A percentile compares a stretch with the other conserved stretches of the same genome.
Conservation (phyloP, 768 basidiomycete species). For the Mrakia hoshinonis region DNA sequence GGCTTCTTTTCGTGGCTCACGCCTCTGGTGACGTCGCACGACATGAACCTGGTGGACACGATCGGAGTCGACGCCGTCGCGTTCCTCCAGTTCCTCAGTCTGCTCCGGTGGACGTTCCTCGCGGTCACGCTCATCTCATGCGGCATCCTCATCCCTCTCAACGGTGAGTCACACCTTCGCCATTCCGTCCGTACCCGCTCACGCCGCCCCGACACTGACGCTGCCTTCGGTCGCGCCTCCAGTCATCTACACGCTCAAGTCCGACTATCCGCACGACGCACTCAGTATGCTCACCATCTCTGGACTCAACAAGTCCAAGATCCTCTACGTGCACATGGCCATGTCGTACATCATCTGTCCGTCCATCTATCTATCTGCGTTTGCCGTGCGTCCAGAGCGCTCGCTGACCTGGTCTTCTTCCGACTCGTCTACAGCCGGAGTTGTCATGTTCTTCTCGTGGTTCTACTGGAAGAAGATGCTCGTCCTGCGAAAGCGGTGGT, state of each 20-base stretch:
- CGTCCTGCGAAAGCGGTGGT: slow-evolving; percentile 71
- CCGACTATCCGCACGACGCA: slow-evolving; percentile 42
- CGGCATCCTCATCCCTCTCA: slow-evolving; percentile 72
- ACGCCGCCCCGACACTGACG: neutral
- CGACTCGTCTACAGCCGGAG: slow-evolving; percentile 38
- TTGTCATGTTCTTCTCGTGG: slow-evolving; percentile 65
- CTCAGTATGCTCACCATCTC: slow-evolving; percentile 63
- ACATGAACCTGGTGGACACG: slow-evolving; percentile 65
- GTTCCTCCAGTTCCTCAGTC: slow-evolving; percentile 81
- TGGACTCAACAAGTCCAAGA: slow-evolving; percentile 49
- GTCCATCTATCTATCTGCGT: neutral
- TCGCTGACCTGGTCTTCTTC: slow-evolving; percentile 22
- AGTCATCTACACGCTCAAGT: slow-evolving; percentile 60
- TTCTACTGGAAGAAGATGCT: slow-evolving; percentile 62
- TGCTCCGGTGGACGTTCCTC: slow-evolving; percentile 52
- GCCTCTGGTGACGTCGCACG: slow-evolving; percentile 70
- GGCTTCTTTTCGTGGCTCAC: slow-evolving; percentile 82
- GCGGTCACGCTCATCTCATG: slow-evolving; percentile 44
- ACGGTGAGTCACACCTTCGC: slow-evolving; percentile 40
- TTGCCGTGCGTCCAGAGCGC: no score
- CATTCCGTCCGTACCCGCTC: neutral
- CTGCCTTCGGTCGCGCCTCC: neutral
- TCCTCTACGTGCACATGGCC: slow-evolving; percentile 75
- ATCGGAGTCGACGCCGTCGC: slow-evolving; percentile 78
- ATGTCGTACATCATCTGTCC: slow-evolving; percentile 61